These are phyloP conservation scores for Phytophthora foliorum DNA, from an alignment of 352 stramenopile species.

Conservation along the genomic window DNA sequence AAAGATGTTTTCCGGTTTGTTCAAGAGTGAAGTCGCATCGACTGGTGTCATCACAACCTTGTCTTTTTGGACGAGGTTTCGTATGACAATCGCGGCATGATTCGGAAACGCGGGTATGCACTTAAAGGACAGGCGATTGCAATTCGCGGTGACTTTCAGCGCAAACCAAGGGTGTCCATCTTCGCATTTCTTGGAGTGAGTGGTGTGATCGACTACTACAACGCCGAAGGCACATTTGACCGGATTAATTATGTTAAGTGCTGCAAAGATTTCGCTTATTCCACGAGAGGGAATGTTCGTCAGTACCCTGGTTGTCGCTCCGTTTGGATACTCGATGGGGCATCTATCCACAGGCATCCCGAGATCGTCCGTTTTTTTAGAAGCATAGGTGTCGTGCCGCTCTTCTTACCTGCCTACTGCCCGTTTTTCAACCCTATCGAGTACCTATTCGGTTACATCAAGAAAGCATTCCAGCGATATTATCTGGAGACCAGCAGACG, in stretches of 20 bases:
- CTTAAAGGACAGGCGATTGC: no score
- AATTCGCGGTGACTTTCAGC: no score
- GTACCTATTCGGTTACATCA: slow-evolving; percentile 37
- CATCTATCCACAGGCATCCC: slow-evolving; percentile 28
- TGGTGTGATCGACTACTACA: no score
- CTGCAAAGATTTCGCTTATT: no score
- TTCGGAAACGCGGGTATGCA: no score
- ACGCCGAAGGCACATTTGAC: no score
- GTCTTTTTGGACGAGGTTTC: not conserved
- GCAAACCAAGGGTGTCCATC: no score
- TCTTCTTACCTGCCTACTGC: slow-evolving; percentile 43
- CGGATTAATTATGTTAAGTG: no score
- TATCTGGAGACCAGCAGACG: slow-evolving; percentile 18
- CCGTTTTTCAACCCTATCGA: slow-evolving; percentile 51
- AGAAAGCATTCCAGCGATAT: slow-evolving; percentile 21
- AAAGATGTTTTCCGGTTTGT: not conserved
- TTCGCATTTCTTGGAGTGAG: no score
- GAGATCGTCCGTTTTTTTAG: slow-evolving; percentile 28
- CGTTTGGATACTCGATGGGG: slow-evolving; percentile 39
- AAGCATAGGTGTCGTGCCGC: slow-evolving; percentile 28
- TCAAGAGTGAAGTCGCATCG: not conserved
- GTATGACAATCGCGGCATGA: not conserved
- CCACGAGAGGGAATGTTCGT: not conserved
- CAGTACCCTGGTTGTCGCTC: slow-evolving; percentile 32
- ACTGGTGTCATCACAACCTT: not conserved